Evolutionary conservation across 1,139 yeast genomes (phyloP).

Genomic region (Candida pseudoviswanathii): DNA sequence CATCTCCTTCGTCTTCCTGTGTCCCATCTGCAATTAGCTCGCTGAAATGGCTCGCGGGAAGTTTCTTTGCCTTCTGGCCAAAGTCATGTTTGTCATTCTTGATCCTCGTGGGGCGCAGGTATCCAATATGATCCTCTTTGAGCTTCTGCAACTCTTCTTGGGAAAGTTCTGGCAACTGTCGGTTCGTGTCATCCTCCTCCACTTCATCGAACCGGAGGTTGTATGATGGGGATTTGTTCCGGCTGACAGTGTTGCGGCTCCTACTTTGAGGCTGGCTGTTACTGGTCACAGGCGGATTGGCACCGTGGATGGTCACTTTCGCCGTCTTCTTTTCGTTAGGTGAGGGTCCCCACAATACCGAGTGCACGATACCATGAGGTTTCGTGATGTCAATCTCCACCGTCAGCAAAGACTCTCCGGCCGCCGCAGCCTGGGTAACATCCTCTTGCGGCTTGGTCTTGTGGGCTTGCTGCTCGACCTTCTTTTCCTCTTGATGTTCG

Average conservation of each 20-base stretch:
- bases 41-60: neutral
- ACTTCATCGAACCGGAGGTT: neutral
- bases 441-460: conserved; percentile 79
- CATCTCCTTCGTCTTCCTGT: conserved; percentile 3
- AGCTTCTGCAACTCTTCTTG: neutral
- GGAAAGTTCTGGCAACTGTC: neutral
- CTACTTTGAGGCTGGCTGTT: neutral
- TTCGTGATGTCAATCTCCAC: conserved; percentile 11
- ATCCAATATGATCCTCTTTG: conserved; percentile 12
- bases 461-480: conserved; percentile 93
- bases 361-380: conserved; percentile 12
- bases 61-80: neutral
- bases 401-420: conserved; percentile 1
- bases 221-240: too few relatives aligned
- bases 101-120: conserved; percentile 14
- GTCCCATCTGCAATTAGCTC: neutral
- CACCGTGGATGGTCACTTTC: neutral
- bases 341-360: conserved; percentile 15
- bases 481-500: conserved; percentile 69
- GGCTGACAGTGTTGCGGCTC: too few relatives aligned
- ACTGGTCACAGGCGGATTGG: neutral
- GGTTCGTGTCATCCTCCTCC: neutral
- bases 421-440: conserved; percentile 63
- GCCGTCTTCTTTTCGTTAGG: conserved; percentile 10
- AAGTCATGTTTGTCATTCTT: conserved; percentile 14